A percentile compares a stretch with the other conserved stretches of the same genome.
Evolutionary conservation across 768 basidiomycete genomes (phyloP).

Genomic region (Ramaria sp.): DNA sequence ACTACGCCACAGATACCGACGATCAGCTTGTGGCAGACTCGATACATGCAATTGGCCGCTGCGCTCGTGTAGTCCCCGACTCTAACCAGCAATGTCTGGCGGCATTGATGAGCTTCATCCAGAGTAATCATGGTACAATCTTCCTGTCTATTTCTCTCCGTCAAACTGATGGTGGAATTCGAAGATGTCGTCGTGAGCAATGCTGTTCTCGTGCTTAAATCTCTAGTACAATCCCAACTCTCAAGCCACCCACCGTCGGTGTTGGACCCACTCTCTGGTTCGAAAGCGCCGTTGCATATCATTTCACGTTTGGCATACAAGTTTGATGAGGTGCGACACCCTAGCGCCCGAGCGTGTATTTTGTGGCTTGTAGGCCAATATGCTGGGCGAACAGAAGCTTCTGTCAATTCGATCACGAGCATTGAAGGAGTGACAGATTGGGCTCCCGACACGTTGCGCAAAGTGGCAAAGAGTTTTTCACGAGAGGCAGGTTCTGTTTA

Average conservation of each 20-base stretch:
- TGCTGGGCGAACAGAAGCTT: constrained; percentile 30
- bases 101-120: constrained; percentile 70
- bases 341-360: constrained; percentile 77
- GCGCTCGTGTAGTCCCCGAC: constrained; percentile 59
- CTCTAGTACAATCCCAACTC: constrained; percentile 65
- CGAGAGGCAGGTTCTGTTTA: constrained; percentile 43
- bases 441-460: constrained; percentile 87
- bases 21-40: constrained; percentile 62
- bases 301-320: constrained; percentile 70
- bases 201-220: constrained; percentile 78
- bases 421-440: constrained; percentile 58
- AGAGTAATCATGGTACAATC: constrained; percentile 56
- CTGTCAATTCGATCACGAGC: constrained; percentile 14
- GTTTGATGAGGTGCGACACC: constrained; percentile 71
- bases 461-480: constrained; percentile 59
- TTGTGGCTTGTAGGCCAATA: constrained; percentile 93
- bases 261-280: constrained; percentile 14
- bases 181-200: constrained; percentile 68
- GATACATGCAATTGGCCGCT: constrained; percentile 69
- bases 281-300: constrained; percentile 42
- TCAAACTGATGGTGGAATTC: neutral
- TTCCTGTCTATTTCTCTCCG: neutral
- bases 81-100: constrained; percentile 62
- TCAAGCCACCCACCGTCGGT: constrained; percentile 20
- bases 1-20: constrained; percentile 71